Evolutionary conservation across 495 filamentous ascomycete genomes (phyloP).

Genomic region (Pseudevernia furfuracea): DNA sequence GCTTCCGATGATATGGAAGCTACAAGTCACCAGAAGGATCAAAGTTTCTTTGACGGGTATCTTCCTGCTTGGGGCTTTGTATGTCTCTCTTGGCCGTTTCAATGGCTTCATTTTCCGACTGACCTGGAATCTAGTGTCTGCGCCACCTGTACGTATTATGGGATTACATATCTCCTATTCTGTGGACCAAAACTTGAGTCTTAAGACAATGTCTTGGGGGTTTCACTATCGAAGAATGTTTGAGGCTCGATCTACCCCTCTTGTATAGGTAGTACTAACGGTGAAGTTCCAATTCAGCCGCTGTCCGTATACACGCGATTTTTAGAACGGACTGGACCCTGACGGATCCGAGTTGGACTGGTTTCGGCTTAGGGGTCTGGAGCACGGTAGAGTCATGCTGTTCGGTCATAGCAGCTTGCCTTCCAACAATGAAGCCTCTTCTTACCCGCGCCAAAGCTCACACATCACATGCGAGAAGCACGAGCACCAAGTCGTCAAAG

Average conservation of each 20-base stretch:
- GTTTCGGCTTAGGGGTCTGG: constrained; percentile 49
- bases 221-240: not conserved
- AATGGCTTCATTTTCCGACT: not conserved
- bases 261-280: not conserved
- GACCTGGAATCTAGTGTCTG: constrained; percentile 30
- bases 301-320: constrained; percentile 50
- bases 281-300: constrained; percentile 13
- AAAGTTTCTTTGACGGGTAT: constrained; percentile 42
- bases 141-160: constrained; percentile 30
- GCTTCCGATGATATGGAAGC: constrained; percentile 40
- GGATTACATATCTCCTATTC: too few relatives aligned
- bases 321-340: constrained; percentile 39
- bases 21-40: constrained; percentile 38
- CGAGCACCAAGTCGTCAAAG: not conserved
- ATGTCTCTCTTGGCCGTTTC: constrained; percentile 6
- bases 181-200: not conserved
- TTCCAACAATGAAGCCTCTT: constrained; percentile 50
- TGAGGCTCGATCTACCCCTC: not conserved
- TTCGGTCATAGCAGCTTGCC: constrained; percentile 49
- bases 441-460: constrained; percentile 29
- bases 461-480: not conserved
- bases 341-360: constrained; percentile 38
- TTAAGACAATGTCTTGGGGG: not conserved
- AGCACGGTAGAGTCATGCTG: constrained; percentile 51
- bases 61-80: constrained; percentile 44